Conservation (phyloP, 768 basidiomycete genomes). For the Russula olivacea region DNA sequence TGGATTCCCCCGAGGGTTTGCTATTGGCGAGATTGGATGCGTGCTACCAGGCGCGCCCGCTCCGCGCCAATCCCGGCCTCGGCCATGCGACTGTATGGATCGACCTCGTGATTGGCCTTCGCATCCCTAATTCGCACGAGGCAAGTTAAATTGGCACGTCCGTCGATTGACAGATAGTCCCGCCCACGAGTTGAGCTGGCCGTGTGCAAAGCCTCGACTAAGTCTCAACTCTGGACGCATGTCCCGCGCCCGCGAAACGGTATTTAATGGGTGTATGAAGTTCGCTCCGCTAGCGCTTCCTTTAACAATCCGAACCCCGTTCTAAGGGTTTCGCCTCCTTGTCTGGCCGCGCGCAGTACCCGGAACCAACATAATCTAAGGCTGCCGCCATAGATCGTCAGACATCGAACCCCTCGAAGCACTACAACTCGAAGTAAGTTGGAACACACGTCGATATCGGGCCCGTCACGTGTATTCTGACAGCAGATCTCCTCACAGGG, state of each 20-base stretch:
- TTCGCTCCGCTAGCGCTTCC: neutral
- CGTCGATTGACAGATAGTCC: no score
- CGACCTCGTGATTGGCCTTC: neutral
- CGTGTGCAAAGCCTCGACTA: neutral
- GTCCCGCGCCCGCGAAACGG: neutral
- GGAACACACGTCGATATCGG: neutral
- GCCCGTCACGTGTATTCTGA: neutral
- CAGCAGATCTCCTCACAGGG: neutral
- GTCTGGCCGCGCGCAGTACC: neutral
- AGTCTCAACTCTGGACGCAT: neutral
- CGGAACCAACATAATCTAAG: neutral
- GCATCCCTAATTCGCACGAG: neutral
- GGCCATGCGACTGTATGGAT: neutral
- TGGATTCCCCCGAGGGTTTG: no score
- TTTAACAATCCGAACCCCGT: no score
- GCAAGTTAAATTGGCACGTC: no score
- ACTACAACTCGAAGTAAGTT: neutral
- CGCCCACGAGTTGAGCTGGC: neutral
- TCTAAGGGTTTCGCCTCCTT: no score
- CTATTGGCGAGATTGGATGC: no score
- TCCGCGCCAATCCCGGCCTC: neutral
- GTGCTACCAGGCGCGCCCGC: neutral
- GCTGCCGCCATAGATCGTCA: neutral
- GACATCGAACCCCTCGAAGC: neutral
- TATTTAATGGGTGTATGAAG: neutral